Evolutionary conservation across 805 yeast species (phyloP).

Genomic region (Myxozyma melibiosi): DNA sequence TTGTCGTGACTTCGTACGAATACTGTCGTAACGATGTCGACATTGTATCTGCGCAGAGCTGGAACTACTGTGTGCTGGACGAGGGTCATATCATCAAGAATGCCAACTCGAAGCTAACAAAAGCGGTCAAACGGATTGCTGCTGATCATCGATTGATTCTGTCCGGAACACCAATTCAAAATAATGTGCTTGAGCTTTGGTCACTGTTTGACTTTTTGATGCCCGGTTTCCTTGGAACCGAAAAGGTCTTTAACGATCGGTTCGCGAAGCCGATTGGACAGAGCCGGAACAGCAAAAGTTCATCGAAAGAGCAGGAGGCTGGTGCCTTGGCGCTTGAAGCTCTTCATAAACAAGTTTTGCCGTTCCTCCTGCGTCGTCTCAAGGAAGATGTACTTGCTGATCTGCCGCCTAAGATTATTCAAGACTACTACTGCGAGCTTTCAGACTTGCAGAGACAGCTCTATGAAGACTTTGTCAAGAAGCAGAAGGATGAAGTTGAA

Average conservation of each 20-base stretch:
- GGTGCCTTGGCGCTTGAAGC: constrained; percentile 97
- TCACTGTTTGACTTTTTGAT: constrained; percentile 94
- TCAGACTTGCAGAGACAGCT: constrained; percentile 86
- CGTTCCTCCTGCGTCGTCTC: constrained; percentile 92
- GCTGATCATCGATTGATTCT: constrained; percentile 90
- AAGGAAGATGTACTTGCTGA: constrained; percentile 96
- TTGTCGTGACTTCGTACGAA: constrained; percentile 93
- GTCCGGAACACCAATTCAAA: constrained; percentile 98
- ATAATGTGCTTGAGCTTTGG: constrained; percentile 95
- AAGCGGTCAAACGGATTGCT: constrained; percentile 76
- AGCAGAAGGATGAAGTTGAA: constrained; percentile 70
- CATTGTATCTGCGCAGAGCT: constrained; percentile 59
- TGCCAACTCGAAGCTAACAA: constrained; percentile 81
- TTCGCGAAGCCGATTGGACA: constrained; percentile 98
- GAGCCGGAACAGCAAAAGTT: constrained; percentile 80
- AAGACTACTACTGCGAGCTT: constrained; percentile 95
- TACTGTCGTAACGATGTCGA: constrained; percentile 91
- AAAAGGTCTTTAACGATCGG: constrained; percentile 87
- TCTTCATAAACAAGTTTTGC: constrained; percentile 92
- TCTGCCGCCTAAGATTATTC: constrained; percentile 96
- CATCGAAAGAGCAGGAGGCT: constrained; percentile 89
- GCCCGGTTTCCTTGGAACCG: constrained; percentile 98
- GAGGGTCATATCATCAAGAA: constrained; percentile 98
- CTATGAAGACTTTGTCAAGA: constrained; percentile 85
- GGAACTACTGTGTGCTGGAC: constrained; percentile 92